Base-by-base conservation (phyloP, 1,139 yeast genomes). In the Trichomonascaceae sp. region DNA sequence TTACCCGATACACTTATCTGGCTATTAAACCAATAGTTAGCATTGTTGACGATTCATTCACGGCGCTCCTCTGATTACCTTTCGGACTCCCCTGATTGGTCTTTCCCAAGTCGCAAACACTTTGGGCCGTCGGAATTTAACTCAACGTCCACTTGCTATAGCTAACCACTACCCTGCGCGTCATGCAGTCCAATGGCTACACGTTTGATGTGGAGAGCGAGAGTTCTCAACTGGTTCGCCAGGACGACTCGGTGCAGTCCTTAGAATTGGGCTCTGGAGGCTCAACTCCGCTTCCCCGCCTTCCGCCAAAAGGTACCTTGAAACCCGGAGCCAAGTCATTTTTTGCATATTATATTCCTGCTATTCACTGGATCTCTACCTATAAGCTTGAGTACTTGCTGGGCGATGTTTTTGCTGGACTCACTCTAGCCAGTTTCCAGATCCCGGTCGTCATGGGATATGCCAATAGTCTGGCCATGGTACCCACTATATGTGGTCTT, bases 371-470 rank as follows among this genome's bases (percentile, higher is more conserved):
- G 98, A 65, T 88, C 44, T 82, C 84, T 9, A 72, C 78, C 22
- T 93, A 93, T 67, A 69, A 73, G 17, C 55, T 68, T 24, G 62
- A 69, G 6, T 80, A 75, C 61, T 76, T 89, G 45, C 57, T 84
- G 1, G 90, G 95, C 13, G 99, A 93, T 63, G 64, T 88, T 22
- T 70, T 87, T 17, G 96, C 96, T 0, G 98, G 99, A 0, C 66
- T 90, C 15, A 85, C 98, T 0, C 70, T 91, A 47, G 96, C 96
- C 0, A 87, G 95, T 18, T 93, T 91, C 69, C 97, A 91, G 68
- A 82, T 93, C 45, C 99, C 99, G 0, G 74, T 93, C 55, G 86
- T 91, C 12, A 77, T 93, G 68, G 87, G 96, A 0, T 91, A 88
- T 65, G 95, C 98, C 3, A 84, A 91, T 0, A 84, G 96, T 0